Evolutionary conservation across 768 basidiomycete genomes (phyloP), one percentile per base, ranked within the genome.

Genomic region (Lentinula sp.): DNA sequence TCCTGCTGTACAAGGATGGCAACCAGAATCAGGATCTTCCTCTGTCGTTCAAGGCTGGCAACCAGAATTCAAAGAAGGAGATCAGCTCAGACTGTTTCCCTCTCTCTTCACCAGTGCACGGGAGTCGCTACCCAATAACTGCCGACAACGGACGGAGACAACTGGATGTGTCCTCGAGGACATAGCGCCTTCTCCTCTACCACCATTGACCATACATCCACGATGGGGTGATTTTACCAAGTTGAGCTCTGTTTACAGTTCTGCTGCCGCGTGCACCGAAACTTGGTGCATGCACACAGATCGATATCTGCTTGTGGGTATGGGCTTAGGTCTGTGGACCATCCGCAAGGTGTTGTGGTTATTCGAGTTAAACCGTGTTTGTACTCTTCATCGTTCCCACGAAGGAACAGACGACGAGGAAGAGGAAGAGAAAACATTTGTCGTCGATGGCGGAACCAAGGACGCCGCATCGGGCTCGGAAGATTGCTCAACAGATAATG

Each of bases 281-380:
- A 80, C 83, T 2, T 83, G 81, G 66, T 78, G 78, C 53, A 76
- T 73, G 62, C 74, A 82, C 55, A 75, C 86, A 54, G 88, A 89
- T 68, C 81, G 81, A 10, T 82, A 74, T 63, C 86, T 88, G 65
- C 40, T 56, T 23, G 55, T 56, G 37, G 55, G 55, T 28, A 78
- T 78, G 61, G 74, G 70, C 37, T 74, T 84, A 65, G 81, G 84
- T 3, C 68, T 84, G 51, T 88, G 86, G 83, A 88, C 87, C 18
- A 83, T 89, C 67, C 72, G 76, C 48, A 89, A 89, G 75, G 80
- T 78, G 43, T 65, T 88, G n/a, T 89, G 83, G 75, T 77, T 85
- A 70, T 80, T 80, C 63, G 83, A 86, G 63, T 69, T 89, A 66
- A 80, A 82, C 49, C 45, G 34, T 11, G 69, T 78, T 61, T 68